Conservation (phyloP, 768 basidiomycete genomes). For the Hypsizygus marmoreus region DNA sequence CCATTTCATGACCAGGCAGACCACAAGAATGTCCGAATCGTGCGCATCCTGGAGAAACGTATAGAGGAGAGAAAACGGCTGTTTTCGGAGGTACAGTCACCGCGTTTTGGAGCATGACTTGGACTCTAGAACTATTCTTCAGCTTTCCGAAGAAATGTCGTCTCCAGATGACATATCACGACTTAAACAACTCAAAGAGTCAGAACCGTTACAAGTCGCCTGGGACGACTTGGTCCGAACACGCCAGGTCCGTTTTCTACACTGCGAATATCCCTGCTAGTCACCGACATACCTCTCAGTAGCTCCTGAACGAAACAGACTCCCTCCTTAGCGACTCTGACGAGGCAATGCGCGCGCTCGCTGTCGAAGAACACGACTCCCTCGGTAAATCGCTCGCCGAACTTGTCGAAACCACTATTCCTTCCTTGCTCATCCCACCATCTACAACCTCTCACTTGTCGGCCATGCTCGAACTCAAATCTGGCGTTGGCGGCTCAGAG, state of each 20-base stretch:
- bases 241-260: constrained; percentile 49
- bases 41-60: constrained; percentile 55
- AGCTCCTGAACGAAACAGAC: constrained; percentile 68
- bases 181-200: constrained; percentile 66
- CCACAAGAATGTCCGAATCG: constrained; percentile 49
- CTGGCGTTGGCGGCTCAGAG: constrained; percentile 92
- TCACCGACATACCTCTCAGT: constrained; percentile 27
- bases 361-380: constrained; percentile 60
- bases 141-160: constrained; percentile 58
- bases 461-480: constrained; percentile 87
- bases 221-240: constrained; percentile 68
- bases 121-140: constrained; percentile 9
- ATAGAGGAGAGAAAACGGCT: constrained; percentile 51
- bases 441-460: constrained; percentile 67
- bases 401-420: constrained; percentile 52
- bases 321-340: constrained; percentile 74
- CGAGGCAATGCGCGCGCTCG: constrained; percentile 71
- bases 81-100: constrained; percentile 41
- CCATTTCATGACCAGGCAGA: constrained; percentile 26
- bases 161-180: constrained; percentile 57
- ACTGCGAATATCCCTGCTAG: background rate
- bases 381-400: constrained; percentile 41
- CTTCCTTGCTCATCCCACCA: constrained; percentile 70
- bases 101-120: background rate
- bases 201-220: constrained; percentile 64